Conservation (phyloP, 1,284 basidiomycete species). For the Leucoagaricus sp. region DNA sequence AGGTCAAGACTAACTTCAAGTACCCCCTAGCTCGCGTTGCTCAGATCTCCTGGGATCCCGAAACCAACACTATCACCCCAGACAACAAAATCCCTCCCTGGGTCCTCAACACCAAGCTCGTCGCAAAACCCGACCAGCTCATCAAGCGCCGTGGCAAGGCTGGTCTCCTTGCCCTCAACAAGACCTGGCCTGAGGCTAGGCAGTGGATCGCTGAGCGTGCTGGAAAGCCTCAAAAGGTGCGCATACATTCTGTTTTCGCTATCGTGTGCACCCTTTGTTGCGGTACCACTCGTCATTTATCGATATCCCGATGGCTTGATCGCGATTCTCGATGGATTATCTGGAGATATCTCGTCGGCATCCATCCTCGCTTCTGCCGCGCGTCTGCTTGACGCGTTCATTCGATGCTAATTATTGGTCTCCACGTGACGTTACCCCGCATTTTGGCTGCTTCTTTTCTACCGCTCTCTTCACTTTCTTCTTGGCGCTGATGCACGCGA, state of each 20-base stretch:
- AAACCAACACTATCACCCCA: slow-evolving; percentile 79
- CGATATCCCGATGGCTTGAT: slow-evolving; percentile 5
- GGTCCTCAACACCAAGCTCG: slow-evolving; percentile 88
- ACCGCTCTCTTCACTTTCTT: neutral
- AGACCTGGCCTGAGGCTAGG: slow-evolving; percentile 84
- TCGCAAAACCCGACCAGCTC: slow-evolving; percentile 96
- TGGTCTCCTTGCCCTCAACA: slow-evolving; percentile 93
- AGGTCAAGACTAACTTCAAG: slow-evolving; percentile 61
- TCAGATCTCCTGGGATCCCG: slow-evolving; percentile 87
- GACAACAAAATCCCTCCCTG: slow-evolving; percentile 51
- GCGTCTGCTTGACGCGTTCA: slow-evolving; percentile 9
- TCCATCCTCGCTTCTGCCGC: slow-evolving; percentile 6
- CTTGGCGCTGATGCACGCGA: neutral
- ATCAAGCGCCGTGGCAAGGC: slow-evolving; percentile 99
- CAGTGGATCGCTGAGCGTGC: slow-evolving; percentile 90
- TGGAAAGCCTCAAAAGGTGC: slow-evolving; percentile 90
- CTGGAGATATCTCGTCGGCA: slow-evolving; percentile 5
- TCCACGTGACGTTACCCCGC: neutral
- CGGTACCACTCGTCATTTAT: slow-evolving; percentile 8
- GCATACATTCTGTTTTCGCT: slow-evolving; percentile 24
- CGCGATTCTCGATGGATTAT: slow-evolving; percentile 12
- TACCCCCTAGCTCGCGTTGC: slow-evolving; percentile 75
- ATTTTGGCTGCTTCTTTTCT: neutral
- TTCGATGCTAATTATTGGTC: neutral
- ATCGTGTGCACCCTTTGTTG: slow-evolving; percentile 11